These are phyloP conservation scores for Papilionanthe hybrid DNA, from an alignment of 116 monocot species.

Conservation along the genomic window DNA sequence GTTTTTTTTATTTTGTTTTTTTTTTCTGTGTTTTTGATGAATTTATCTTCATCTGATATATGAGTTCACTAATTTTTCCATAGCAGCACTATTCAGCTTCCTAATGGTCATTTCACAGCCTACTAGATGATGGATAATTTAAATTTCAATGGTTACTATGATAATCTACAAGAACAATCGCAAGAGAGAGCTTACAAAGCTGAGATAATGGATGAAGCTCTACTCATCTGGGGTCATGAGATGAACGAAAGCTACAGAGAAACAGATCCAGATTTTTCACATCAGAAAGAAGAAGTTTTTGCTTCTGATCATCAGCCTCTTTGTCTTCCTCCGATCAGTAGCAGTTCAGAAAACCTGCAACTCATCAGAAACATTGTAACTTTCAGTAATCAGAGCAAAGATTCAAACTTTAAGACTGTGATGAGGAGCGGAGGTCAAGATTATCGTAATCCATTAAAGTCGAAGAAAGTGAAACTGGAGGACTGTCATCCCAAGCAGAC, in stretches of 20 bases:
- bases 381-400: not conserved
- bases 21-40: no score
- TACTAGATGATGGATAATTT: not conserved
- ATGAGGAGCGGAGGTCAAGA: not conserved
- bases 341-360: not conserved
- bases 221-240: not conserved
- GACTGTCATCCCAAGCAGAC: not conserved
- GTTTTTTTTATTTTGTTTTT: no score
- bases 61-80: not conserved
- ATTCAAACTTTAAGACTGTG: not conserved
- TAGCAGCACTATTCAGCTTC: not conserved
- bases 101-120: not conserved
- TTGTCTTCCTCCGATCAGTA: not conserved
- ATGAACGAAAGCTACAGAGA: not conserved
- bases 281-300: not conserved
- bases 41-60: not conserved
- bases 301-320: not conserved
- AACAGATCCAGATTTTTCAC: not conserved
- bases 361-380: no score
- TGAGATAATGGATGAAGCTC: slow-evolving; percentile 1
- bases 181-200: not conserved
- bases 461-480: slow-evolving; percentile 20
- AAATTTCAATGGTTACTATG: not conserved
- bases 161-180: not conserved
- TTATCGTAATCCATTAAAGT: no score